Conservation (phyloP, 768 basidiomycete species). For the Termitomyces sp. region DNA sequence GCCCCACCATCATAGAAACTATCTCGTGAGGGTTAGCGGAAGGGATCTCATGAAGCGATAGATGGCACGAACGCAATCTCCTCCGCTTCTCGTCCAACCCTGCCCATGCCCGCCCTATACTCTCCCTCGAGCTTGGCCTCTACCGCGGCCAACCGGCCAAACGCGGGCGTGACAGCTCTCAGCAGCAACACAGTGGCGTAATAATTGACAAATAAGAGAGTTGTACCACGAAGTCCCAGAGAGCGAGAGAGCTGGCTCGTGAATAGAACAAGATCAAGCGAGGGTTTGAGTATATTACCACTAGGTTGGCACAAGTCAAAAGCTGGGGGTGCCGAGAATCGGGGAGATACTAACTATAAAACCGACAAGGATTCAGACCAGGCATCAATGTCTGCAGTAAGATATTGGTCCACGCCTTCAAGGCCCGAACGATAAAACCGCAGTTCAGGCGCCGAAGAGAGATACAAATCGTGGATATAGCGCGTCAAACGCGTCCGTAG, state of each 20-base stretch:
- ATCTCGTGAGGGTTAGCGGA: neutral
- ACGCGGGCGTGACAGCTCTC: slow-evolving; percentile 84
- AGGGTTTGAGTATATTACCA: slow-evolving; percentile 90
- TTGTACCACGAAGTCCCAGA: slow-evolving; percentile 79
- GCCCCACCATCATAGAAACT: slow-evolving; percentile 91
- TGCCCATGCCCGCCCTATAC: slow-evolving; percentile 79
- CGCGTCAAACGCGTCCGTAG: slow-evolving; percentile 84
- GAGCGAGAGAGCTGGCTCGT: slow-evolving; percentile 86
- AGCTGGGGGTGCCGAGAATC: neutral
- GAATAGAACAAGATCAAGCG: slow-evolving; percentile 87
- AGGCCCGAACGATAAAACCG: slow-evolving; percentile 62
- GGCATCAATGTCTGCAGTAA: slow-evolving; percentile 87
- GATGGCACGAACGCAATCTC: slow-evolving; percentile 72
- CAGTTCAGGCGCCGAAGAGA: slow-evolving; percentile 66
- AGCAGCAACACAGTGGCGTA: slow-evolving; percentile 82
- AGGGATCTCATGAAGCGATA: neutral
- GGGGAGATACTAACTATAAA: slow-evolving; percentile 67
- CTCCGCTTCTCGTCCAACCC: slow-evolving; percentile 86
- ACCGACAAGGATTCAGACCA: slow-evolving; percentile 85
- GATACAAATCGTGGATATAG: slow-evolving; percentile 89
- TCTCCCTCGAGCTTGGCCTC: slow-evolving; percentile 90
- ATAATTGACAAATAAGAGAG: slow-evolving; percentile 79
- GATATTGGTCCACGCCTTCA: slow-evolving; percentile 85
- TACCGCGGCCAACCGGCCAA: slow-evolving; percentile 82
- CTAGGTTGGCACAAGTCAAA: slow-evolving; percentile 29